These are phyloP conservation scores for Alternaria triticimaculans DNA, from an alignment of 2,329 filamentous ascomycete genomes.

Conservation along the genomic window DNA sequence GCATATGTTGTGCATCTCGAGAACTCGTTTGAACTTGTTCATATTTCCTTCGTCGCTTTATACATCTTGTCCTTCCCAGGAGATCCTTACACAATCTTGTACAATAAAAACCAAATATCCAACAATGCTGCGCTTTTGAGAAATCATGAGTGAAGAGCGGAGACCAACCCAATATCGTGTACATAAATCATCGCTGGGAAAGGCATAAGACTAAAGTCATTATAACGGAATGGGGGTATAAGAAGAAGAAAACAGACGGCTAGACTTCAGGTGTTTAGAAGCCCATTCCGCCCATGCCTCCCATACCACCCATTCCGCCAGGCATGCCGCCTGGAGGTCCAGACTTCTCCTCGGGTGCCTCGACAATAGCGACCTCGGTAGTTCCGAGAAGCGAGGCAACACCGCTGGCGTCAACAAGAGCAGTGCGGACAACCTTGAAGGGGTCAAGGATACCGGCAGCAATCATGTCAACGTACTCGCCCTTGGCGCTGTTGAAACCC, in stretches of 20 bases:
- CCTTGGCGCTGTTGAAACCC: constrained; percentile 95
- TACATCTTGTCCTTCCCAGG: constrained; percentile 39
- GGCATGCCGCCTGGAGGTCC: constrained; percentile 61
- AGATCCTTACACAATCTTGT: constrained; percentile 44
- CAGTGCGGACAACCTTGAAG: constrained; percentile 98
- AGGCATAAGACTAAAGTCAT: constrained; percentile 41
- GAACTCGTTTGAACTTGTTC: constrained; percentile 26
- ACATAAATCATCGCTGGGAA: constrained; percentile 42
- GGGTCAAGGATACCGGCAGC: constrained; percentile 95
- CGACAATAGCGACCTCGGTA: constrained; percentile 96
- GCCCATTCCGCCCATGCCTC: constrained; percentile 64
- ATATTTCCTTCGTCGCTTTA: constrained; percentile 40
- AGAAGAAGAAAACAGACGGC: constrained; percentile 36
- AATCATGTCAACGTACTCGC: constrained; percentile 99
- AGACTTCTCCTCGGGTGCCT: constrained; percentile 91
- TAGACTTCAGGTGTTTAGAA: constrained; percentile 55
- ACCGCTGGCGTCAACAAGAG: constrained; percentile 91
- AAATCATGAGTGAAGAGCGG: constrained; percentile 49
- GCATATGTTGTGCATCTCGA: neutral
- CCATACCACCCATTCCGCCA: constrained; percentile 60
- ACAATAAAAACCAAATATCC: constrained; percentile 38
- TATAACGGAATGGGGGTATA: constrained; percentile 42
- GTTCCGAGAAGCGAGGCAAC: constrained; percentile 97
- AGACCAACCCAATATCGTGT: constrained; percentile 46
- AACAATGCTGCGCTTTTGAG: constrained; percentile 47